Percentiles rank a stretch among this genome's conserved stretches.
These are phyloP conservation scores for Xerocomus potaroensis DNA, from an alignment of 768 basidiomycete genomes.

Conservation along the genomic window DNA sequence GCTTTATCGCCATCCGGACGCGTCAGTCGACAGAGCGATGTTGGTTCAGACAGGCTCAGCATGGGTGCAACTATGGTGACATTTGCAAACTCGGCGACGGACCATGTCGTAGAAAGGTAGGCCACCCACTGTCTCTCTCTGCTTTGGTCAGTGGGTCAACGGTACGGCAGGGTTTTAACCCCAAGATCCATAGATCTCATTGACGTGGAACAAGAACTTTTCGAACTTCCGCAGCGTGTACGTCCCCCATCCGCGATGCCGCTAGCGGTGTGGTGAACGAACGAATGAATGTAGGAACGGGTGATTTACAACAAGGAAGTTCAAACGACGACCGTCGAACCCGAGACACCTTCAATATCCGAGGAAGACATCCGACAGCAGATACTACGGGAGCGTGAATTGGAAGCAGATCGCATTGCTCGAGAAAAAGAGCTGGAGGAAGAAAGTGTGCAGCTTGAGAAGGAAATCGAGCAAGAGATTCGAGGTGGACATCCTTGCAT, in stretches of 20 bases:
- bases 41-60: slow-evolving; percentile 45
- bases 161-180: slow-evolving; percentile 47
- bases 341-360: slow-evolving; percentile 43
- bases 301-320: slow-evolving; percentile 83
- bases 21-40: slow-evolving; percentile 67
- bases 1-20: slow-evolving; percentile 51
- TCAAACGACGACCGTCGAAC: slow-evolving; percentile 67
- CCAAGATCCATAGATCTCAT: slow-evolving; percentile 73
- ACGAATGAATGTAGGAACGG: slow-evolving; percentile 49
- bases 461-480: slow-evolving; percentile 84
- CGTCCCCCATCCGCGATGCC: slow-evolving; percentile 7
- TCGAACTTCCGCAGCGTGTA: slow-evolving; percentile 85
- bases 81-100: slow-evolving; percentile 53
- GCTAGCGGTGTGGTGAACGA: background rate
- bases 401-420: slow-evolving; percentile 62
- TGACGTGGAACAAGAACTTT: slow-evolving; percentile 85
- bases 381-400: slow-evolving; percentile 51
- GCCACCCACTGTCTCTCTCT: slow-evolving; percentile 18
- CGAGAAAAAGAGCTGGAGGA: slow-evolving; percentile 79
- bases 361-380: slow-evolving; percentile 78
- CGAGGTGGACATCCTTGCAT: slow-evolving; percentile 40
- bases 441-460: slow-evolving; percentile 77
- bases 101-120: slow-evolving; percentile 68
- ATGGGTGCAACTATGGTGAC: slow-evolving; percentile 44
- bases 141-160: background rate